A percentile compares a stretch with the other conserved stretches of the same genome.
phyloP scores from a whole-genome alignment of 108 stramenopile genomes.

The Nitzschia putrida region DNA sequence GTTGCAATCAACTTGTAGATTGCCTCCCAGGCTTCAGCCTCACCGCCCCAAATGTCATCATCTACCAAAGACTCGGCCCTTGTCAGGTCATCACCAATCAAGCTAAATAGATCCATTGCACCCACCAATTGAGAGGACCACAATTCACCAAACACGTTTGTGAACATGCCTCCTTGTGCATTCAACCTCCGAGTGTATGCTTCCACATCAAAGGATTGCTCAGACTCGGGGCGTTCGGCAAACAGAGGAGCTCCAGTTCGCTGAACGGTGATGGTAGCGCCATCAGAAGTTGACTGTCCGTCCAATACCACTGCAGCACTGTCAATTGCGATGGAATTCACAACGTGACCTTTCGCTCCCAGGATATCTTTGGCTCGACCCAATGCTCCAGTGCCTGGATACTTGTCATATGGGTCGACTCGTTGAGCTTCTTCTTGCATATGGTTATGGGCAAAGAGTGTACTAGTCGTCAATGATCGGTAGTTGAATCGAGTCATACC shows the following conservation, averaged over 20 bases:
- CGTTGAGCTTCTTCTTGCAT: slow-evolving; percentile 40
- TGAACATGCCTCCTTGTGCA: slow-evolving; percentile 27
- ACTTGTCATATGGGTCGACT: slow-evolving; percentile 27
- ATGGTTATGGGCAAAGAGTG: slow-evolving; percentile 39
- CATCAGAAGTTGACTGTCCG: slow-evolving; percentile 4
- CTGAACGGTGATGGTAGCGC: slow-evolving; percentile 13
- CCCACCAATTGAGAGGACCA: slow-evolving; percentile 49
- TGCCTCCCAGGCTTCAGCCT: background rate
- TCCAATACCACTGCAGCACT: slow-evolving; percentile 28
- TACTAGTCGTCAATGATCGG: slow-evolving; percentile 35
- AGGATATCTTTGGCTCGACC: slow-evolving; percentile 42
- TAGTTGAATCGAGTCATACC: slow-evolving; percentile 46
- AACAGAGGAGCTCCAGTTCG: slow-evolving; percentile 35
- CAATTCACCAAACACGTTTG: slow-evolving; percentile 50
- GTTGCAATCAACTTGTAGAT: slow-evolving; percentile 59
- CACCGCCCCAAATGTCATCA: background rate
- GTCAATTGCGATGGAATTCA: slow-evolving; percentile 25
- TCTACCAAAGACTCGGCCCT: background rate
- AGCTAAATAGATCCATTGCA: slow-evolving; percentile 39
- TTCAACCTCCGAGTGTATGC: slow-evolving; percentile 36
- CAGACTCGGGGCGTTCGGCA: slow-evolving; percentile 20
- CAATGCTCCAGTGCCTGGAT: slow-evolving; percentile 30
- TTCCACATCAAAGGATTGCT: slow-evolving; percentile 29
- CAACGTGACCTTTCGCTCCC: slow-evolving; percentile 8
- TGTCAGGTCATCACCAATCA: slow-evolving; percentile 23